Percentiles rank a stretch among this genome's conserved stretches.
phyloP scores from a whole-genome alignment of 306 rosid species.

The Glycyrrhiza uralensis region DNA sequence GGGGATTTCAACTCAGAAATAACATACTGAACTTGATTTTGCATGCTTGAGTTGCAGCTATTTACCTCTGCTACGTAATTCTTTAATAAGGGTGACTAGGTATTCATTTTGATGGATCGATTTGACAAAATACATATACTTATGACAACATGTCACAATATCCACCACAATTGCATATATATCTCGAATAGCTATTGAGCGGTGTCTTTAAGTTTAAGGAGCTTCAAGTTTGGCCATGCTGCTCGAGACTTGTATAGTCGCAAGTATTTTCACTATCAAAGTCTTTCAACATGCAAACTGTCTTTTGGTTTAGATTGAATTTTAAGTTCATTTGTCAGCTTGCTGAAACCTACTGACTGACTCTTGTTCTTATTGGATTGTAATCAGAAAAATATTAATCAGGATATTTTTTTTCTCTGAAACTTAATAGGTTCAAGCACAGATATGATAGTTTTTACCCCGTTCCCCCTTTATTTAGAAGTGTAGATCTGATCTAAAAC shows the following conservation, averaged over 20 bases:
- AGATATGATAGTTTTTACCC: neutral
- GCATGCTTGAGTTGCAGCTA: neutral
- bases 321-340: slow-evolving; percentile 15
- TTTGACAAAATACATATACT: neutral
- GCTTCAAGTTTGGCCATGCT: slow-evolving; percentile 5
- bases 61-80: neutral
- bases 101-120: neutral
- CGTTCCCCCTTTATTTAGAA: neutral
- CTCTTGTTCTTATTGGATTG: neutral
- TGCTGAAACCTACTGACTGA: neutral
- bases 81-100: neutral
- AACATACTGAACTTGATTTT: neutral
- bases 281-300: neutral
- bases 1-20: slow-evolving; percentile 13
- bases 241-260: neutral
- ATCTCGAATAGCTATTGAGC: neutral
- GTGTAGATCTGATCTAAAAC: neutral
- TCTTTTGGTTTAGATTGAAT: neutral
- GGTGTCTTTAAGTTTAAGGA: neutral
- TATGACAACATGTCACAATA: neutral
- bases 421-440: neutral
- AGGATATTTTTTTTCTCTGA: neutral
- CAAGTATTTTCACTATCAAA: neutral
- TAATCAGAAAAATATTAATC: neutral
- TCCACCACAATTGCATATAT: neutral